Evolutionary conservation across 768 basidiomycete genomes (phyloP), one percentile per base, ranked within the genome.

Genomic region (Ephemerocybe angulata): DNA sequence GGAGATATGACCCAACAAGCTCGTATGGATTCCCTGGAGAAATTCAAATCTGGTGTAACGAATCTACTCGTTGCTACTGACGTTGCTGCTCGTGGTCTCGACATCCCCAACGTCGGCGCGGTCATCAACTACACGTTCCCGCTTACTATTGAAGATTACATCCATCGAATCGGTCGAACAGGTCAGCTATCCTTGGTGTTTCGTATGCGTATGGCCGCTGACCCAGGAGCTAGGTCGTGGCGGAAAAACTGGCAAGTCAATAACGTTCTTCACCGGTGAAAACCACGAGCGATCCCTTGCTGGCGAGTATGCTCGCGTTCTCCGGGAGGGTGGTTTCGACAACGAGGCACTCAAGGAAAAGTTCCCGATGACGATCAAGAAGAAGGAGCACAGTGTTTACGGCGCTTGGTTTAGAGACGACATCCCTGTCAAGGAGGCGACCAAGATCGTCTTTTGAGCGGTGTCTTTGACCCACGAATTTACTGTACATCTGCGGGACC

Each of bases 51-150:
- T 29, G 96, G 95, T 2, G 79, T 76, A 49, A 88, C 85, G 6
- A 83, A 86, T 38, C 66, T 98, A 25, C 77, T 98, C 58, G 96
- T 99, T 49, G 97, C 97, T 8, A 99, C 93, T 22, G 97, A 99
- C 67, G 97, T 99, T 8, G 97, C 97, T 5, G 94, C 97, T 43
- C 84, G 97, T 51, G 97, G 97, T 8, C 75, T 99, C 59, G 97
- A 99, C 75, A 98, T 99, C 63, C 95, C 97, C 2, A 87, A 96
- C 65, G 97, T 99, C 28, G 90, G 85, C 24, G 82, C 87, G 24
- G 97, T 99, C 44, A 84, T 98, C 68, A 97, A 98, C 72, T 96
- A 97, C 65, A 95, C 91, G n/a, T 98, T 95, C 74, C 96, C 96
- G 37, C 76, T 99, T 65, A 98, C 94, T 2, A 88, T 98, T 46